phyloP scores from a whole-genome alignment of 1,284 basidiomycete species.

The Naganishia sp. region DNA sequence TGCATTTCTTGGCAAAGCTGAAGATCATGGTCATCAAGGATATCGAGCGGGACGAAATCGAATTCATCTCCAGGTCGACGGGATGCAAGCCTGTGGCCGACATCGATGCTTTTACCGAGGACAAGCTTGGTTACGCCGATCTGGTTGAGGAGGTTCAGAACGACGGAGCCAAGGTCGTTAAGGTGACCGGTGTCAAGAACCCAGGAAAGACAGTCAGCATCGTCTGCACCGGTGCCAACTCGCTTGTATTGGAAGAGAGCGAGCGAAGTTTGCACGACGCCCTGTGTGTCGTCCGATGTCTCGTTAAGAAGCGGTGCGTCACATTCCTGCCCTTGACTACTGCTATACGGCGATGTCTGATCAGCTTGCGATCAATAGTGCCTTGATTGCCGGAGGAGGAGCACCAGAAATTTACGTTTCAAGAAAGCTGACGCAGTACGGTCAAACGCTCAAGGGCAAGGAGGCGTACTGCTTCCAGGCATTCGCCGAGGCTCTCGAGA shows the following conservation, averaged over 20 bases:
- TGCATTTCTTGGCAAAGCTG: conserved; percentile 96
- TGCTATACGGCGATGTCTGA: not conserved
- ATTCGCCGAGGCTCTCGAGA: conserved; percentile 95
- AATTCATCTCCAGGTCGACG: conserved; percentile 92
- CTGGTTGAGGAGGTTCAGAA: conserved; percentile 87
- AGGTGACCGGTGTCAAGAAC: conserved; percentile 93
- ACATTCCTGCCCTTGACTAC: not conserved
- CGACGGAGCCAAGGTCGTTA: conserved; percentile 87
- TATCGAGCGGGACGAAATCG: conserved; percentile 97
- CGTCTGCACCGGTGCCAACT: conserved; percentile 92
- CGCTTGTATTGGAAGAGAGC: conserved; percentile 92
- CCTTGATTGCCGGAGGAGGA: conserved; percentile 93
- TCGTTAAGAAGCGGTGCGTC: conserved; percentile 92
- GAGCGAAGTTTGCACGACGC: conserved; percentile 98
- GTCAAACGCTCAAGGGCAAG: conserved; percentile 94
- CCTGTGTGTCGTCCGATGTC: conserved; percentile 93
- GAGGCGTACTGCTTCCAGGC: conserved; percentile 99
- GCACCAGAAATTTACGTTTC: conserved; percentile 98
- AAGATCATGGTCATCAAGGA: conserved; percentile 98
- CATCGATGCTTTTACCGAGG: conserved; percentile 97
- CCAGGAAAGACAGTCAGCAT: conserved; percentile 92
- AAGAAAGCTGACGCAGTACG: conserved; percentile 85
- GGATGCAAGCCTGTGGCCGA: conserved; percentile 96
- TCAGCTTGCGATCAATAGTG: conserved; percentile 58
- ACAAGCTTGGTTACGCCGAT: conserved; percentile 96